These are phyloP conservation scores for Chalara sp. DNA, from an alignment of 2,329 filamentous ascomycete species.

Conservation along the genomic window DNA sequence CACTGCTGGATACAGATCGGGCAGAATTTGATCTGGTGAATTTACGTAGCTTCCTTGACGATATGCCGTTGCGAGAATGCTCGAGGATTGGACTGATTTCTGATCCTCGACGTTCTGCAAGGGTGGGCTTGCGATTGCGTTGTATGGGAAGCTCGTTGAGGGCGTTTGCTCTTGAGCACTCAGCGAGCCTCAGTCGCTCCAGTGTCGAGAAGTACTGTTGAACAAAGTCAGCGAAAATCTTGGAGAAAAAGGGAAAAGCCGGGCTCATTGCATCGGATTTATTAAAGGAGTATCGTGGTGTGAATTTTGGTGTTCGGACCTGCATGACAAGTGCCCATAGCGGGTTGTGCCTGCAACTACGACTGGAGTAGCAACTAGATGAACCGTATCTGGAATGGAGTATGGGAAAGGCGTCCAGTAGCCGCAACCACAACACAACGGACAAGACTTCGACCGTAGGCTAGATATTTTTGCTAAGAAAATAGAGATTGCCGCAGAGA, in stretches of 20 bases:
- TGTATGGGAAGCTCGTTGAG: slow-evolving; percentile 23
- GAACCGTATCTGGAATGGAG: too few species aligned
- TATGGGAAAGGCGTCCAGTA: too few species aligned
- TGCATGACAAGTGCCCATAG: too few species aligned
- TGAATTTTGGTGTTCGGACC: too few species aligned
- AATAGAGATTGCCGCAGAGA: too few species aligned
- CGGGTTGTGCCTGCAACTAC: too few species aligned
- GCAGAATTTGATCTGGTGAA: slow-evolving; percentile 21
- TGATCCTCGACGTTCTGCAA: slow-evolving; percentile 23
- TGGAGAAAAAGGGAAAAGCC: background rate
- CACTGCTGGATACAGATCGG: slow-evolving; percentile 40
- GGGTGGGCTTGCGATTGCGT: slow-evolving; percentile 14
- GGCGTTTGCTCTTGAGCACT: slow-evolving; percentile 33
- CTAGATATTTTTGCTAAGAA: too few species aligned
- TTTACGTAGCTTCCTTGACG: slow-evolving; percentile 19
- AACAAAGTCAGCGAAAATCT: slow-evolving; percentile 2
- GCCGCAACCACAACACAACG: too few species aligned
- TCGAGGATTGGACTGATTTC: slow-evolving; percentile 17
- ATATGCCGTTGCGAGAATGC: slow-evolving; percentile 14
- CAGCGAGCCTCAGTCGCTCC: slow-evolving; percentile 62
- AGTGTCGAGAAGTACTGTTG: slow-evolving; percentile 65
- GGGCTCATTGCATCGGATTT: too few species aligned
- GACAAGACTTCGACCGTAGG: too few species aligned
- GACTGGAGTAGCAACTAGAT: too few species aligned
- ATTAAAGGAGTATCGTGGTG: too few species aligned